Percentiles rank a stretch among this genome's conserved stretches.
These are phyloP conservation scores for Eucalyptus pauciflora DNA, from an alignment of 345 rosid species.

Conservation along the genomic window DNA sequence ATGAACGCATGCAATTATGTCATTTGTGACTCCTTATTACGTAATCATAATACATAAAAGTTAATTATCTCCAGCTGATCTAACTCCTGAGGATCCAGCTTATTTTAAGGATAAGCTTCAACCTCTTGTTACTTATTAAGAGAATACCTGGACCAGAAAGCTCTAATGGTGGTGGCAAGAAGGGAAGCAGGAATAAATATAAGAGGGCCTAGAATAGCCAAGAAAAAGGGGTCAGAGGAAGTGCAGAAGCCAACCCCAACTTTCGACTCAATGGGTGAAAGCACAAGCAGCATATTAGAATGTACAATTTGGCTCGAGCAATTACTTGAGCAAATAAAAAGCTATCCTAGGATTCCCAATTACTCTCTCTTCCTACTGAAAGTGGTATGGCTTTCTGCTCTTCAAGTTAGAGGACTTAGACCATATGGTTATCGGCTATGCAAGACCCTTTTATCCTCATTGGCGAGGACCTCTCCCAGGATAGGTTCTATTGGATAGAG, in stretches of 20 bases:
- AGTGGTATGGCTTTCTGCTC: neutral
- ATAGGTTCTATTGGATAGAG: neutral
- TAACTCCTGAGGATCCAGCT: neutral
- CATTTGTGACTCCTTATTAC: neutral
- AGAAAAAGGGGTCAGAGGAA: neutral
- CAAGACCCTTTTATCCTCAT: neutral
- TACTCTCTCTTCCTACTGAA: neutral
- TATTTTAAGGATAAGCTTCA: neutral
- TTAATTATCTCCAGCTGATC: neutral
- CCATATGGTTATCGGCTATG: neutral
- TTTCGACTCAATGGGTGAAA: neutral
- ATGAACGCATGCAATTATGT: neutral
- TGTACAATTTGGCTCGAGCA: neutral
- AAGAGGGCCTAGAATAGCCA: neutral
- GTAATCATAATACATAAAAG: neutral
- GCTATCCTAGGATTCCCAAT: neutral
- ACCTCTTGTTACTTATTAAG: neutral
- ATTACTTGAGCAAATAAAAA: neutral
- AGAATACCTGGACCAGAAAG: neutral
- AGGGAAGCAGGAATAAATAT: neutral
- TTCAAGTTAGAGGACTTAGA: neutral
- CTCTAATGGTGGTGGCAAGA: neutral
- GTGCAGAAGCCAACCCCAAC: neutral
- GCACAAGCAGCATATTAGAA: neutral
- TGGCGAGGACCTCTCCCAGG: neutral